Evolutionary conservation across 192 early-diverging fungal species (phyloP), one percentile per base, ranked within the genome.

Genomic region (Oehlia diaphana): DNA sequence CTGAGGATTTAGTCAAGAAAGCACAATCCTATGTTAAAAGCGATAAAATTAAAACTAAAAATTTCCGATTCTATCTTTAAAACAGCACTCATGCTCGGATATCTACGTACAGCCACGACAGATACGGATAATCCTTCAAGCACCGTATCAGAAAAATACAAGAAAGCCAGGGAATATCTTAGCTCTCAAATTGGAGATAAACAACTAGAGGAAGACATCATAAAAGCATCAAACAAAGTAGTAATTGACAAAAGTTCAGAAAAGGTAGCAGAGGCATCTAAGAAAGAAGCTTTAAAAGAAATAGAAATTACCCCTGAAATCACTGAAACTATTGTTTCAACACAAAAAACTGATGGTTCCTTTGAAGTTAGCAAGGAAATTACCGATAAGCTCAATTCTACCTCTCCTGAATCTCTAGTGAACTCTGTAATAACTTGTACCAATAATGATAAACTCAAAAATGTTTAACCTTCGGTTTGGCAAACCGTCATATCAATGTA

Each of bases 11-110:
- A 71, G 21, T 71, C 37, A 9, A 28, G 28, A 37, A 28, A n/a
- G 39, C 21, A n/a, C 1, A 71, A 71, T 9, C 39, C 4, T 39
- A 71, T 71, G 28, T 39, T 21, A 9, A 16, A 3, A 71, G 39
- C 19, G 69, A 71, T n/a, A 71, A 39, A 39, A 28, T 71, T 10
- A 13, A 39, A 39, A 8, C 28, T 9, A 19, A 31, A 21, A 39
- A n/a, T n/a, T n/a, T n/a, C 28, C 8, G 33, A 31, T 5, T 71
- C 69, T 42, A 23, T 49, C 23, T 75, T 39, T 21, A 53, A 26
- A 26, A 75, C 73, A 7, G 73, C 73, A n/a, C 8, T 75, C n/a
- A 75, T 53, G 13, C 26, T 75, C 28, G 28, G 58, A 21, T 75
- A 31, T 23, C 58, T 50, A 39, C 44, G 44, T 47, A 47, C 44